These are phyloP conservation scores for Dissophora ornata DNA, from an alignment of 192 early-diverging fungal genomes.

Conservation along the genomic window DNA sequence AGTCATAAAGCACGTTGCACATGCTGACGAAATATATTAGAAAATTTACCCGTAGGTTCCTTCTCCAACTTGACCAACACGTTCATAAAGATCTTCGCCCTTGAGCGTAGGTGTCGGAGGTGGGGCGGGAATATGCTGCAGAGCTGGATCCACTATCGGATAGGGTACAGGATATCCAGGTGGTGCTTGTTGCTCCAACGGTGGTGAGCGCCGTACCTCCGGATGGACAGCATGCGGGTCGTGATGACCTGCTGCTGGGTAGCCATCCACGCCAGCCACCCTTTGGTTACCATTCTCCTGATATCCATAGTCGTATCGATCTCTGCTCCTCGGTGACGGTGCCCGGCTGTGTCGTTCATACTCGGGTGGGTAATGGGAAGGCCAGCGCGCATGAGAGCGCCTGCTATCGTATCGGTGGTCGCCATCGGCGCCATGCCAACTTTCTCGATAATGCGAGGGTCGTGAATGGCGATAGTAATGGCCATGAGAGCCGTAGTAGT, in stretches of 20 bases:
- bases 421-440: conserved; percentile 20
- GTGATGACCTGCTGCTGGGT: conserved; percentile 1
- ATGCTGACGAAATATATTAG: too few relatives aligned
- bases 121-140: not conserved
- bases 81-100: conserved; percentile 72
- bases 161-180: conserved; percentile 1
- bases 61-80: conserved; percentile 83
- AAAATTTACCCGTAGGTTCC: conserved; percentile 84
- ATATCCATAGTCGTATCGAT: conserved; percentile 28
- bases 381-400: conserved; percentile 19
- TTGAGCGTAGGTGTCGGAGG: conserved; percentile 19
- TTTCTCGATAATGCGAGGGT: conserved; percentile 23
- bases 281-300: conserved; percentile 22
- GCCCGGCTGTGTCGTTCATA: conserved; percentile 33
- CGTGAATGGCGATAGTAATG: conserved; percentile 45
- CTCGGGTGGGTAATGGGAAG: conserved; percentile 20
- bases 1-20: too few relatives aligned
- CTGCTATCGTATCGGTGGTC: conserved; percentile 32
- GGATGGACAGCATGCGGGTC: conserved; percentile 3
- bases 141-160: conserved; percentile 10
- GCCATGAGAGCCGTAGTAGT: conserved; percentile 52
- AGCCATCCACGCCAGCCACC: not conserved
- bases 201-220: conserved; percentile 9
- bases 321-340: conserved; percentile 26
- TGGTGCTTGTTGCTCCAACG: not conserved